phyloP scores from a whole-genome alignment of 306 rosid species.

The Vicia villosa region DNA sequence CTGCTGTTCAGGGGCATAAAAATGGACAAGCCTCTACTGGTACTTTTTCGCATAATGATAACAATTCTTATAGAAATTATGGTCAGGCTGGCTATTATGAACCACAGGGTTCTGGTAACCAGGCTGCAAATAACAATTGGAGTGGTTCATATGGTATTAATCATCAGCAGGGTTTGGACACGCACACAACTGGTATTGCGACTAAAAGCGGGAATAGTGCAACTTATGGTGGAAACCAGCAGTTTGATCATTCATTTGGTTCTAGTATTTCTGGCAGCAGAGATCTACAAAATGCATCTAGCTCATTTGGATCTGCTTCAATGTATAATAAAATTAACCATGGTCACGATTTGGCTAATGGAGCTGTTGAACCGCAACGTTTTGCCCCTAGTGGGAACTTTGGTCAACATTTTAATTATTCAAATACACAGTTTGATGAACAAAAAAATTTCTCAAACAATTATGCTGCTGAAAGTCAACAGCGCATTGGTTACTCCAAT shows the following conservation, averaged over 20 bases:
- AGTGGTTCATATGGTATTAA: constrained; percentile 43
- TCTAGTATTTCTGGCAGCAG: constrained; percentile 39
- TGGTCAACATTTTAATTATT: constrained; percentile 57
- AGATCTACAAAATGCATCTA: constrained; percentile 54
- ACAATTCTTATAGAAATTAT: constrained; percentile 42
- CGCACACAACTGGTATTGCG: constrained; percentile 40
- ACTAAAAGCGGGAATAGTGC: constrained; percentile 36
- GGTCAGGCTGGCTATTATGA: constrained; percentile 46
- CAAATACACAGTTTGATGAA: constrained; percentile 46
- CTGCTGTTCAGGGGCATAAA: constrained; percentile 39
- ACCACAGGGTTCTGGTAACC: constrained; percentile 46
- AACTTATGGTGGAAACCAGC: constrained; percentile 48
- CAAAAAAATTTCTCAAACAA: constrained; percentile 47
- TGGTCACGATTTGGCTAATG: constrained; percentile 50
- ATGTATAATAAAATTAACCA: constrained; percentile 54
- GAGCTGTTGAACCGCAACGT: constrained; percentile 46
- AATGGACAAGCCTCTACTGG: constrained; percentile 46
- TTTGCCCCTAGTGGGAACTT: constrained; percentile 48
- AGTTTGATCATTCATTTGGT: constrained; percentile 48
- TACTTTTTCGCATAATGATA: constrained; percentile 38
- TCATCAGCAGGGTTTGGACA: constrained; percentile 47
- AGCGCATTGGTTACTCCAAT: constrained; percentile 47
- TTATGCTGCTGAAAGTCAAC: constrained; percentile 51
- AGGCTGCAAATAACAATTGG: constrained; percentile 53
- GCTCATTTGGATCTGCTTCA: constrained; percentile 54